Base-by-base conservation (phyloP, 2,329 filamentous ascomycete genomes). In the Talaromyces sp. region DNA sequence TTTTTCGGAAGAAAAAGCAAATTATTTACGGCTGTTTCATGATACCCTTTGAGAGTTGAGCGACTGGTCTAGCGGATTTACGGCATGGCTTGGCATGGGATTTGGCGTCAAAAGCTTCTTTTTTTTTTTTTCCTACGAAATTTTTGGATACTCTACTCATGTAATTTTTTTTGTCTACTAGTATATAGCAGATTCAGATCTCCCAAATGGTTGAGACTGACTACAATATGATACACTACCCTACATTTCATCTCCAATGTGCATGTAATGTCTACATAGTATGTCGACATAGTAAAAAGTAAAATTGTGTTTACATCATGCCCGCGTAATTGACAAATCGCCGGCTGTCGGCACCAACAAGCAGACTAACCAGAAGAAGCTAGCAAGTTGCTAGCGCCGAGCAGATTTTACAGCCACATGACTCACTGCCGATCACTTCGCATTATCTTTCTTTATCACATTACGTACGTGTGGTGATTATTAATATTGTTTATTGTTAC, bases 1-100 rank as follows among this genome's bases (percentile, higher is more conserved):
- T 46, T 24, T 24, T 46, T 46, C 21, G 21, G 13, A 55, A 19
- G 24, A 10, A 41, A 41, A 35, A 46, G n/a, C 51, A 38, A 58
- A 61, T 56, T 52, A 50, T 46, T 58, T 52, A 50, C 50, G 32
- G 35, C 49, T 56, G 26, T 54, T 52, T 46, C 29, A 60, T 57
- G 27, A 52, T 52, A 52, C 49, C 49, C 24, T 52, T n/a, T n/a
- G n/a, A n/a, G n/a, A n/a, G n/a, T n/a, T 52, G 49, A 52, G 49
- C 49, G 49, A 51, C 3, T 41, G 41, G n/a, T 46, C 43, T 46
- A 46, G 43, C 43, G 41, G 41, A n/a, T n/a, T 38, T 31, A 10
- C 10, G 26, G 26, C 26, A 27, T 27, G 26, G 26, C 26, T 10
- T 31, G 29, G 29, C 29, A 31, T 38, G 35, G 35, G 35, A 38